Base-by-base conservation (phyloP, 768 basidiomycete species). In the Leucosporidium scottii region DNA sequence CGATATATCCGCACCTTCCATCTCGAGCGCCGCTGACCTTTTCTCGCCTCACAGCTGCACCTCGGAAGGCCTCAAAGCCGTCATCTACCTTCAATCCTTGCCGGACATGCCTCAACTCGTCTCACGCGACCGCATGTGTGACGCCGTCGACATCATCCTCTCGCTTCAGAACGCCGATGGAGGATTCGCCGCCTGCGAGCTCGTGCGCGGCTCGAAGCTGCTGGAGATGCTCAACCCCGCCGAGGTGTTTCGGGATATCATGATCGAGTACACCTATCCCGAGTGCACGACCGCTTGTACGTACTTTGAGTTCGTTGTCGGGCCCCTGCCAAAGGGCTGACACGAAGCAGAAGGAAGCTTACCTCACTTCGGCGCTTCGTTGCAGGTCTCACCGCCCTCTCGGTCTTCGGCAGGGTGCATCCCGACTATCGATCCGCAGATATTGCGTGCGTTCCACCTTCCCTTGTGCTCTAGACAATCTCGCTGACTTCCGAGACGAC, bases 201-300 rank as follows among this genome's bases (percentile, higher is more conserved):
- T 86, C 13, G 84, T 94, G 66, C 85, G 96, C 66, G 93, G 87
- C 3, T 86, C 89, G 7, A 74, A 78, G 55, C 86, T 86, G 84
- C 80, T 97, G 57, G 96, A 99, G 76, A 83, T 80, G 79, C 80
- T 99, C 30, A 98, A 98, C 75, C 88, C 92, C 20, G 92, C 96
- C 0, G 94, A 98, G 77, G 94, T 98, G 34, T 99, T 98, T 76
- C 93, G 94, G 88, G 55, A 72, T 64, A 74, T 73, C 78, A 97
- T 97, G 96, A 88, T 85, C 60, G 96, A 99, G 78, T 91, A 91
- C 75, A 84, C 84, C 75, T 98, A 98, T 75, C 93, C 96, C 0
- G 96, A 99, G 78, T 98, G 96, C 77, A 96, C 96, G 39, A 98
- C 94, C 0, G 96, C 93, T 0, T 64, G 72, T 72, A 18, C 6